Percentiles rank a stretch among this genome's conserved stretches.
phyloP scores from a whole-genome alignment of 2,329 filamentous ascomycete genomes.

The Penicillium digitatum region DNA sequence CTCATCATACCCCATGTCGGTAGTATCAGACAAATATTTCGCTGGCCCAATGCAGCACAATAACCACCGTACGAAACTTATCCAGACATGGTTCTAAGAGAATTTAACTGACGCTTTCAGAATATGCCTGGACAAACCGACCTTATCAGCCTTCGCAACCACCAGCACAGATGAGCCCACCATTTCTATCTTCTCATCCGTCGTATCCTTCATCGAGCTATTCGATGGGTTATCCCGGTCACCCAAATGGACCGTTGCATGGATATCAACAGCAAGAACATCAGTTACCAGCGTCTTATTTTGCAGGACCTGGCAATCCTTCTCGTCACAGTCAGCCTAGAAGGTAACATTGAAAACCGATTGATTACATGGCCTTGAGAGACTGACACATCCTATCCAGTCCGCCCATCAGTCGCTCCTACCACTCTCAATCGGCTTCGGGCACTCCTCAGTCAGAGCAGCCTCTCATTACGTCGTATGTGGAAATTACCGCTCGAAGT shows the following conservation, averaged over 20 bases:
- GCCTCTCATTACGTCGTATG: constrained; percentile 19
- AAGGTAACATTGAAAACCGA: constrained; percentile 11
- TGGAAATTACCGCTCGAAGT: background rate
- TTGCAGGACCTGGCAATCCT: constrained; percentile 9
- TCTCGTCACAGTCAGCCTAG: constrained; percentile 14
- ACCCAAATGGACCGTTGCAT: constrained; percentile 18
- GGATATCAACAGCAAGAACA: constrained; percentile 15
- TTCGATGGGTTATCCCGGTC: constrained; percentile 26
- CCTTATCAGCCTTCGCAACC: constrained; percentile 29
- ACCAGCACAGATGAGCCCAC: constrained; percentile 26
- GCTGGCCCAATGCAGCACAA: constrained; percentile 31
- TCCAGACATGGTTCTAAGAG: background rate
- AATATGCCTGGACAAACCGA: constrained; percentile 31
- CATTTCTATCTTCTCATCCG: constrained; percentile 25
- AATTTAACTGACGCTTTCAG: constrained; percentile 22
- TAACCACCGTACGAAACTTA: constrained; percentile 25
- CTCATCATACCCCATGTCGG: constrained; percentile 22
- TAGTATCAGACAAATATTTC: constrained; percentile 22
- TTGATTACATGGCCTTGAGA: background rate
- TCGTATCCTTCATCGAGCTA: constrained; percentile 23
- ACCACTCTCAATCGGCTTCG: constrained; percentile 13
- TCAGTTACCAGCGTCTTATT: constrained; percentile 11
- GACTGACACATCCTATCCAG: constrained; percentile 9
- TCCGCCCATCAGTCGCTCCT: constrained; percentile 14
- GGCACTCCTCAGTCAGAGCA: constrained; percentile 11